Evolutionary conservation across 2,329 filamentous ascomycete genomes (phyloP).

Genomic region (Pseudogymnoascus sp.): DNA sequence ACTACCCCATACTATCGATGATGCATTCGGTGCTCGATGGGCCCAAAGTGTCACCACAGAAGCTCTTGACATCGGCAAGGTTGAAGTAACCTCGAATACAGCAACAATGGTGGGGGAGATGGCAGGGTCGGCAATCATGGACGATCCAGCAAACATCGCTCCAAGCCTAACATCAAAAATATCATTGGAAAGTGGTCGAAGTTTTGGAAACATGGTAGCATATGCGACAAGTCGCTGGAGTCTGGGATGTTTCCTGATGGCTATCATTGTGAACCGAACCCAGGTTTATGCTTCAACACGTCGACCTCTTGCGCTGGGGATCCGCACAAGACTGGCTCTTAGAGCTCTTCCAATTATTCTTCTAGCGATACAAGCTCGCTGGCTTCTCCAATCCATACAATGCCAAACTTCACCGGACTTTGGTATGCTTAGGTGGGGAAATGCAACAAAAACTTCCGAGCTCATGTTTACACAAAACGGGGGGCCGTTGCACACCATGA

Average conservation of each 20-base stretch:
- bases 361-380: constrained; percentile 61
- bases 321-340: constrained; percentile 63
- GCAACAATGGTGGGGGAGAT: constrained; percentile 35
- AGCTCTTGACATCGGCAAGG: constrained; percentile 36
- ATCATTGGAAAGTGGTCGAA: constrained; percentile 56
- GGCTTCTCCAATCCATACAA: constrained; percentile 75
- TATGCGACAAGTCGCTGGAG: constrained; percentile 94
- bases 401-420: constrained; percentile 82
- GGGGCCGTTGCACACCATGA: constrained; percentile 64
- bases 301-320: constrained; percentile 68
- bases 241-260: constrained; percentile 77
- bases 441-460: constrained; percentile 56
- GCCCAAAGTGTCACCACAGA: constrained; percentile 56
- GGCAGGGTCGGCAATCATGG: constrained; percentile 23
- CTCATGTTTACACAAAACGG: constrained; percentile 67
- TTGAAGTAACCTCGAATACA: constrained; percentile 21
- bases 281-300: constrained; percentile 89
- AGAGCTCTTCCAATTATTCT: constrained; percentile 66
- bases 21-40: constrained; percentile 42
- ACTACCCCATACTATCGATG: constrained; percentile 54
- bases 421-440: constrained; percentile 62
- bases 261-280: constrained; percentile 82
- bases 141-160: constrained; percentile 39
- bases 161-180: constrained; percentile 42
- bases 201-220: constrained; percentile 78